Base-by-base conservation (phyloP, 2,329 filamentous ascomycete species). In the Ceratocystis diversiconidia region DNA sequence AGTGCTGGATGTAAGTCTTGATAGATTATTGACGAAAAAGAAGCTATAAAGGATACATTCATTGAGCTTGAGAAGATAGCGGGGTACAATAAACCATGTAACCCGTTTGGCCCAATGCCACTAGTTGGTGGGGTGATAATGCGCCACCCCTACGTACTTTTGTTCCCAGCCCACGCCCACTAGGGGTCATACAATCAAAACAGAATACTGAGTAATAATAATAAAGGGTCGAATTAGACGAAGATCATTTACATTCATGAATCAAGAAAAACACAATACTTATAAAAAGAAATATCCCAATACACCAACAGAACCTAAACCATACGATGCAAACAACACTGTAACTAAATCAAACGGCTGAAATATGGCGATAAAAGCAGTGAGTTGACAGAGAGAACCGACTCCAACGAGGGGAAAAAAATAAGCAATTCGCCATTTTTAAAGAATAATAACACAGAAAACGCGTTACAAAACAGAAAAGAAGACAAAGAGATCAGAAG, bases 211-310 rank as follows among this genome's bases (percentile, higher is more conserved):
- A 25, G 50, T 3, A 25, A 25, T 28, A 55, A 55, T 55, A 25
- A 55, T 36, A 8, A 55, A 55, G 50, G 22, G 32, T 36, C 25
- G 50, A 30, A 25, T 30, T 15, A 63, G 17, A 63, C 22, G 22
- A 63, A 63, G 22, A 55, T 52, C 25, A 63, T 50, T 50, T 8
- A 30, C 30, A 63, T 55, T 63, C 30, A 46, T 63, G 41, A 32
- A 43, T 12, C 1, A 62, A 62, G 36, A 28, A 60, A 60, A 17
- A 41, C 22, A 25, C 25, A 60, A 36, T 3, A 36, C 32, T 36
- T 36, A 7, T 8, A 46, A 43, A 10, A 62, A 22, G 36, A 46
- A 22, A 62, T 22, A 44, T 41, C 44, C 25, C 7, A 28, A 17
- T 8, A 46, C 30, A 50, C 46, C n/a, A 5, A 50, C 17, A 7